phyloP scores from a whole-genome alignment of 768 basidiomycete species.

The Peribolospora kevripleyi region DNA sequence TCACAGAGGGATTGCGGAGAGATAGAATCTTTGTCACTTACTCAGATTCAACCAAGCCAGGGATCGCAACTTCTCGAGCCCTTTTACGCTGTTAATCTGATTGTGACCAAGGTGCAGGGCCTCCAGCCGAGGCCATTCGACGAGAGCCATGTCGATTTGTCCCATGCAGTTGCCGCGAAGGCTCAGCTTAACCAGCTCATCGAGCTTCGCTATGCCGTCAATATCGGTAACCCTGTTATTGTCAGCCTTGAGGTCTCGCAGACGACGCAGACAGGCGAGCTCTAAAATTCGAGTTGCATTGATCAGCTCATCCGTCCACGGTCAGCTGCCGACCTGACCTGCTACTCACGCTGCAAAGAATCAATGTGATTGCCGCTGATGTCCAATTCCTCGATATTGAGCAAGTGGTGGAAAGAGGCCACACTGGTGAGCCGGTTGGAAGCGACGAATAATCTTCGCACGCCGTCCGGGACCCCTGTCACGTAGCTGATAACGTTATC shows the following conservation, averaged over 20 bases:
- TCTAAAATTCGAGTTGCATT: conserved; percentile 27
- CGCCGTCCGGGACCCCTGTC: conserved; percentile 21
- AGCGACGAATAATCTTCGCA: conserved; percentile 19
- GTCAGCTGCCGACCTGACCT: background rate
- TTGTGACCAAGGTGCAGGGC: conserved; percentile 63
- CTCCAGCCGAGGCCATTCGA: conserved; percentile 51
- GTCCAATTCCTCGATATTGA: conserved; percentile 67
- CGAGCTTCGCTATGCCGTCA: conserved; percentile 54
- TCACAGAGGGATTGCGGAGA: background rate
- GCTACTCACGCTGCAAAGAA: conserved; percentile 51
- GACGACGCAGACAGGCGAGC: conserved; percentile 52
- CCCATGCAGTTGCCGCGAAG: conserved; percentile 47
- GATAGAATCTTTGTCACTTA: conserved; percentile 23
- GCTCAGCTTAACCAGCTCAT: conserved; percentile 60
- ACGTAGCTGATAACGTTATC: conserved; percentile 22
- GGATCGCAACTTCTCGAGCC: conserved; percentile 26
- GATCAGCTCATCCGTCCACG: background rate
- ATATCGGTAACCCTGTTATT: conserved; percentile 50
- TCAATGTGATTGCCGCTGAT: conserved; percentile 76
- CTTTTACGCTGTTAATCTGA: conserved; percentile 32
- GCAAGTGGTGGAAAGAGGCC: conserved; percentile 68
- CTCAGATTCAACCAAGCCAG: conserved; percentile 60
- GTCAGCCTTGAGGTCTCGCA: conserved; percentile 77
- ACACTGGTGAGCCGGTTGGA: conserved; percentile 49
- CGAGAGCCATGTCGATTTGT: conserved; percentile 34